phyloP scores from a whole-genome alignment of 1,284 basidiomycete genomes.

The Ceratorhiza oryzae-sativae region DNA sequence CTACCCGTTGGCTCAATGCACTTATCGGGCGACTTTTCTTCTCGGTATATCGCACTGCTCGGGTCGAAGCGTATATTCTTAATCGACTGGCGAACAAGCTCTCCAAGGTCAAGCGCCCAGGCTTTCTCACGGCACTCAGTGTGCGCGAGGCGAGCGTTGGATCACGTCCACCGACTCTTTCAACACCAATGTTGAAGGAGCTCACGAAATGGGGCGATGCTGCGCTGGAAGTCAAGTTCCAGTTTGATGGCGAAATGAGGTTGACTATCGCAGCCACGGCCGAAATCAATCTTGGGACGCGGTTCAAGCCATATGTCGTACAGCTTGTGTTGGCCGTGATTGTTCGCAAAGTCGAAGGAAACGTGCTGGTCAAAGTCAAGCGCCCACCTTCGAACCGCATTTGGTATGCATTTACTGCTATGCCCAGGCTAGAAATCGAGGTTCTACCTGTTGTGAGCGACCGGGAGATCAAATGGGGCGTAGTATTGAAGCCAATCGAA shows the following conservation, averaged over 20 bases:
- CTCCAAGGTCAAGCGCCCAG: constrained; percentile 86
- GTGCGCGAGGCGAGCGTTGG: constrained; percentile 93
- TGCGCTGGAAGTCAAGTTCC: constrained; percentile 83
- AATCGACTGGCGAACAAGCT: constrained; percentile 92
- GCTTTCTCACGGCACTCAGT: constrained; percentile 83
- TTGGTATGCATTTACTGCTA: constrained; percentile 97
- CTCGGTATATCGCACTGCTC: constrained; percentile 84
- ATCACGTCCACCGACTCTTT: constrained; percentile 78
- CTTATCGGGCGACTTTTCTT: constrained; percentile 92
- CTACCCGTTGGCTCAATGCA: constrained; percentile 96
- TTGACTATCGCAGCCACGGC: constrained; percentile 90
- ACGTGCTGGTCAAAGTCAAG: constrained; percentile 89
- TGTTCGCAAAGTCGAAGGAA: constrained; percentile 88
- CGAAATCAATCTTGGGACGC: constrained; percentile 69
- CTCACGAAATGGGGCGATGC: constrained; percentile 92
- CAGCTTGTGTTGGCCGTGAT: constrained; percentile 88
- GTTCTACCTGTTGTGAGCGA: constrained; percentile 95
- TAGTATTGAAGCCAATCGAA: constrained; percentile 91
- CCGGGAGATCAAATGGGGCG: constrained; percentile 89
- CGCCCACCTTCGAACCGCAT: constrained; percentile 94
- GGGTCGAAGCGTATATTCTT: constrained; percentile 85
- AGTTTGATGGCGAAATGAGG: constrained; percentile 86
- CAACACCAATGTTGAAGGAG: constrained; percentile 97
- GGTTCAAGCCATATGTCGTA: constrained; percentile 89
- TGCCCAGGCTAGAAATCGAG: constrained; percentile 86